Base-by-base conservation (phyloP, 345 rosid species). In the Microcos paniculata region DNA sequence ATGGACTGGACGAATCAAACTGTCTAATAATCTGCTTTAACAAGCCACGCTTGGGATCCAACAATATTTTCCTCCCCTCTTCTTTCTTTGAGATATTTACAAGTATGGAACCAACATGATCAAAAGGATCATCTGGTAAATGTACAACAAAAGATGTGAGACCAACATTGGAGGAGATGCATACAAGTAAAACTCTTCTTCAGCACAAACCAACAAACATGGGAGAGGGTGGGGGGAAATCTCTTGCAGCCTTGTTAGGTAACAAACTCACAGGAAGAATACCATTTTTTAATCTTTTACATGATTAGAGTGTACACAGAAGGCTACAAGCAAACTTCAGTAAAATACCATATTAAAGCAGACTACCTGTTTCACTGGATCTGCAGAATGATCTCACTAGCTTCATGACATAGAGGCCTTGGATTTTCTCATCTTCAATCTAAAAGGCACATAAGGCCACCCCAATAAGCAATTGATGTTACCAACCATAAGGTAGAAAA, bases 381-480 rank as follows among this genome's bases (percentile, higher is more conserved):
- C 93, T 87, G 74, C 97, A 87, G 68, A 93, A 95, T 77, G 97
- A 95, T 78, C 98, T 88, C 74, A 91, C 98, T 45, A 93, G 99
- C 91, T 88, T 93, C 96, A 91, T 88, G 62, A 89, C 76, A 75
- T 90, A 81, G 57, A 90, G 78, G 51, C 98, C 94, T 84, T 87
- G 90, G 86, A 93, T 77, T 80, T 86, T 92, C 81, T 94, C 93
- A 70, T 90, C 90, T 21, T 77, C 93, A 65, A 73, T 80, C 99
- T 93, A 80, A 75, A 82, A 85, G 82, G 59, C 70, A 81, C 28
- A 71, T 28, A 58, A 62, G 56, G 46, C 56, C 43, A 35, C 15
- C 23, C 42, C 3, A 4, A 46, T 70, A 31, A 70, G 18, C 57
- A 51, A 69, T 43, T 56, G 53, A 53, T 48, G n/a, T 69, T 72